phyloP scores from a whole-genome alignment of 805 yeast genomes.

The Saccharomycopsis vini region DNA sequence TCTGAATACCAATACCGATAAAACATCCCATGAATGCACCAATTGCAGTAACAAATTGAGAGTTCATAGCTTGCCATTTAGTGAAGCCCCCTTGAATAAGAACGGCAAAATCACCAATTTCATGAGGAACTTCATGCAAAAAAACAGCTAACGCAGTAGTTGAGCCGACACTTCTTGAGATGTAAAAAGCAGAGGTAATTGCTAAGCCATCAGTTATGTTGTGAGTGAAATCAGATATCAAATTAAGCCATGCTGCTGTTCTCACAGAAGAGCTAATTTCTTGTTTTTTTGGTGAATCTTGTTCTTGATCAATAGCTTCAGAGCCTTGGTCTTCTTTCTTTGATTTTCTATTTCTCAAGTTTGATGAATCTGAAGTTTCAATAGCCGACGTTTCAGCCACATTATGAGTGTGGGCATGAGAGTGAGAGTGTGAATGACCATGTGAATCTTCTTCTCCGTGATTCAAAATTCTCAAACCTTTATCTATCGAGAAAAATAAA shows the following conservation, averaged over 20 bases:
- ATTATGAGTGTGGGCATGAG: conserved; percentile 38
- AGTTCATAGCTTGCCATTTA: conserved; percentile 54
- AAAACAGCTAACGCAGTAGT: conserved; percentile 63
- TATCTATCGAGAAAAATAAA: conserved; percentile 54
- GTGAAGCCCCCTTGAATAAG: conserved; percentile 62
- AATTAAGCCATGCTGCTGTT: conserved; percentile 52
- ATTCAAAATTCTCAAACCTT: conserved; percentile 42
- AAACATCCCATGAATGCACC: conserved; percentile 62
- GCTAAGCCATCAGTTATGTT: conserved; percentile 75
- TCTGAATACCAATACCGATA: conserved; percentile 51
- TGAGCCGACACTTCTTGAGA: conserved; percentile 50
- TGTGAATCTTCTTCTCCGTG: conserved; percentile 24
- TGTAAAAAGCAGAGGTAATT: conserved; percentile 60
- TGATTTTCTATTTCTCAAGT: conserved; percentile 19
- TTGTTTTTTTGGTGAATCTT: conserved; percentile 20
- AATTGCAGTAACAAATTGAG: conserved; percentile 56
- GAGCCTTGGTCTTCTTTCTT: conserved; percentile 21
- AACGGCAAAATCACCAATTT: conserved; percentile 71
- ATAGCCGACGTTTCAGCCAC: conserved; percentile 20
- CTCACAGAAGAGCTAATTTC: conserved; percentile 29
- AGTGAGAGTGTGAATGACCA: conserved; percentile 37
- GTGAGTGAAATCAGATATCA: conserved; percentile 65
- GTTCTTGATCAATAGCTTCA: conserved; percentile 22
- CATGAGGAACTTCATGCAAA: conserved; percentile 76
- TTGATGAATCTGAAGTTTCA: conserved; percentile 9